Evolutionary conservation across 108 stramenopile species (phyloP).

Genomic region (Pseudonitzschia delicatissima): DNA sequence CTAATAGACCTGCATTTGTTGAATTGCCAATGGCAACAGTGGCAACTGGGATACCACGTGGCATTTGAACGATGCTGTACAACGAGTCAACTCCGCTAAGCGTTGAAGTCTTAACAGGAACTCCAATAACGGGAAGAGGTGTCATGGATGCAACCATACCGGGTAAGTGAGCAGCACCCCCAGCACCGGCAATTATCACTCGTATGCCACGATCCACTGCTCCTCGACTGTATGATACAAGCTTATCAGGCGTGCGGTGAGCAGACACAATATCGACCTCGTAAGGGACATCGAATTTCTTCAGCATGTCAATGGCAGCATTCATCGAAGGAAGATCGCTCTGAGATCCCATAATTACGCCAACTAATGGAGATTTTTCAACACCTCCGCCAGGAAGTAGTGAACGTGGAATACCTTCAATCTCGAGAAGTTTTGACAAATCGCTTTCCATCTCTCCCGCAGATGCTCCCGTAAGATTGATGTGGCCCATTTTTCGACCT

Average conservation of each 20-base stretch:
- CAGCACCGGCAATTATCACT: slow-evolving; percentile 96
- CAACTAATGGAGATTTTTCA: slow-evolving; percentile 75
- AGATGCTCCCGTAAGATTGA: slow-evolving; percentile 90
- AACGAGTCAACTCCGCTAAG: slow-evolving; percentile 96
- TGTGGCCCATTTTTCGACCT: slow-evolving; percentile 98
- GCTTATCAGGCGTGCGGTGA: slow-evolving; percentile 95
- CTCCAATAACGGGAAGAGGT: slow-evolving; percentile 95
- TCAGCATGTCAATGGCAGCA: slow-evolving; percentile 84
- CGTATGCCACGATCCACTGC: slow-evolving; percentile 88
- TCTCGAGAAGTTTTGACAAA: slow-evolving; percentile 48
- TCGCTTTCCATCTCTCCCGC: slow-evolving; percentile 63
- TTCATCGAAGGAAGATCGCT: slow-evolving; percentile 97
- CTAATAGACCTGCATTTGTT: slow-evolving; percentile 95
- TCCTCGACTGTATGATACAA: slow-evolving; percentile 85
- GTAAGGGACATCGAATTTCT: slow-evolving; percentile 86
- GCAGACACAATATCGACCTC: slow-evolving; percentile 98
- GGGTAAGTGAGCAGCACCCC: slow-evolving; percentile 99
- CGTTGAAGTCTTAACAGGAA: slow-evolving; percentile 97
- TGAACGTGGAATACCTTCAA: slow-evolving; percentile 64
- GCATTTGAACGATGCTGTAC: slow-evolving; percentile 99
- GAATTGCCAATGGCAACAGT: slow-evolving; percentile 99
- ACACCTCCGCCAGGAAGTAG: slow-evolving; percentile 54
- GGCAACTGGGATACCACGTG: slow-evolving; percentile 96
- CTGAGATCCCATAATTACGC: slow-evolving; percentile 98
- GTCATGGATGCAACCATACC: slow-evolving; percentile 99